Percentiles rank a stretch among this genome's conserved stretches.
These are phyloP conservation scores for Kwoniella newhampshirensis DNA, from an alignment of 768 basidiomycete species.

Conservation along the genomic window DNA sequence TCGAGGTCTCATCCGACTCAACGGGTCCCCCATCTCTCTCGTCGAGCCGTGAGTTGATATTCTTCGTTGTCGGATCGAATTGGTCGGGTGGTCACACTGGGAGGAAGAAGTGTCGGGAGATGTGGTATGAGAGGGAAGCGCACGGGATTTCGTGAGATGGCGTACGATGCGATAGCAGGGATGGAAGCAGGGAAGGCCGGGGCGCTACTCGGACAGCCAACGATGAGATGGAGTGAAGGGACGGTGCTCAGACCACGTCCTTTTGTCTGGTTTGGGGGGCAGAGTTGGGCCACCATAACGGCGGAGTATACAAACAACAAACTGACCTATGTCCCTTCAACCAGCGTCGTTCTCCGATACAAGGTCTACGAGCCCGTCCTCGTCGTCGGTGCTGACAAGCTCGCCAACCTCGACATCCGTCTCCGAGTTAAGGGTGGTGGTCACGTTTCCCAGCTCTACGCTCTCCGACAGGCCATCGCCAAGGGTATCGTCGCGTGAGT, in stretches of 20 bases:
- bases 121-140: neutral
- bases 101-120: neutral
- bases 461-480: slow-evolving; percentile 96
- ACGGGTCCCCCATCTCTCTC: slow-evolving; percentile 94
- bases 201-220: neutral
- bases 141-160: no score
- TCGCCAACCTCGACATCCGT: slow-evolving; percentile 86
- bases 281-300: no score
- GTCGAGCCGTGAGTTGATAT: slow-evolving; percentile 66
- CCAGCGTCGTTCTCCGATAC: slow-evolving; percentile 73
- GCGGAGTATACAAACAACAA: neutral
- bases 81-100: neutral
- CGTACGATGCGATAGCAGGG: neutral
- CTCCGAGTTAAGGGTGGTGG: slow-evolving; percentile 99
- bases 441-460: slow-evolving; percentile 98
- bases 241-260: no score
- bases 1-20: slow-evolving; percentile 92
- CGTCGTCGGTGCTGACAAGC: slow-evolving; percentile 85
- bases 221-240: no score
- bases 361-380: slow-evolving; percentile 98
- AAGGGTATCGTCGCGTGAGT: slow-evolving; percentile 92
- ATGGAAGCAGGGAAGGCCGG: neutral
- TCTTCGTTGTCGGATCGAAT: neutral
- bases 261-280: no score
- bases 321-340: slow-evolving; percentile 2